A percentile compares a stretch with the other conserved stretches of the same genome.
Conservation (phyloP, 768 basidiomycete species). For the Pluteus cervinus region DNA sequence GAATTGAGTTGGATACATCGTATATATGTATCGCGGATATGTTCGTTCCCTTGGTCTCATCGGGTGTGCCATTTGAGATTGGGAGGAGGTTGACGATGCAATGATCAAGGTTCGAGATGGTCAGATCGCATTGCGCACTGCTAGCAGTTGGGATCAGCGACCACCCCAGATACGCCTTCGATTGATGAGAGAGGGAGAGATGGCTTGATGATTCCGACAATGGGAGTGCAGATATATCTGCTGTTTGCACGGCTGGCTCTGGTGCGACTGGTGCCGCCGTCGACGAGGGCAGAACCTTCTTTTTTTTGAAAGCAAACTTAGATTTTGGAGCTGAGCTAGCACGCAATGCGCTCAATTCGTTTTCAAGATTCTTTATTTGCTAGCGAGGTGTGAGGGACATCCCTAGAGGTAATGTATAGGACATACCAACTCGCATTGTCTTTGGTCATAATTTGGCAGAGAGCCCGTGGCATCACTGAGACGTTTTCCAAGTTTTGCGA, state of each 20-base stretch:
- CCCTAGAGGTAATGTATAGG: neutral
- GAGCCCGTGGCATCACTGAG: slow-evolving; percentile 59
- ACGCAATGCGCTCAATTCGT: slow-evolving; percentile 44
- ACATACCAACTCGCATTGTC: slow-evolving; percentile 63
- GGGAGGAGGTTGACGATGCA: slow-evolving; percentile 69
- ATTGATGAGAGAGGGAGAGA: too few species aligned
- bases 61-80: slow-evolving; percentile 7
- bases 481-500: slow-evolving; percentile 55
- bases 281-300: slow-evolving; percentile 12
- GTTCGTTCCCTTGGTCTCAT: slow-evolving; percentile 12
- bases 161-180: too few species aligned
- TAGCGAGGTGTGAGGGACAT: slow-evolving; percentile 20
- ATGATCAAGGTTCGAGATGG: slow-evolving; percentile 56
- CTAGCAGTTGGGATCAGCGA: slow-evolving; percentile 28
- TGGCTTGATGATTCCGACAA: neutral
- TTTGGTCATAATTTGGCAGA: slow-evolving; percentile 69
- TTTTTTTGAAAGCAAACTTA: slow-evolving; percentile 64
- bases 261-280: slow-evolving; percentile 8
- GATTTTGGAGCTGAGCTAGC: slow-evolving; percentile 38
- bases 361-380: slow-evolving; percentile 66
- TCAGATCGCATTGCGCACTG: slow-evolving; percentile 41
- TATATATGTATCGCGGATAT: slow-evolving; percentile 60
- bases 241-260: slow-evolving; percentile 1
- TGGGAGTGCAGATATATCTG: neutral
- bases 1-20: slow-evolving; percentile 51